Evolutionary conservation across 176 grass and related monocot species (phyloP), one percentile per base, ranked within the genome.

Genomic region (Urochloa ruziziensis): DNA sequence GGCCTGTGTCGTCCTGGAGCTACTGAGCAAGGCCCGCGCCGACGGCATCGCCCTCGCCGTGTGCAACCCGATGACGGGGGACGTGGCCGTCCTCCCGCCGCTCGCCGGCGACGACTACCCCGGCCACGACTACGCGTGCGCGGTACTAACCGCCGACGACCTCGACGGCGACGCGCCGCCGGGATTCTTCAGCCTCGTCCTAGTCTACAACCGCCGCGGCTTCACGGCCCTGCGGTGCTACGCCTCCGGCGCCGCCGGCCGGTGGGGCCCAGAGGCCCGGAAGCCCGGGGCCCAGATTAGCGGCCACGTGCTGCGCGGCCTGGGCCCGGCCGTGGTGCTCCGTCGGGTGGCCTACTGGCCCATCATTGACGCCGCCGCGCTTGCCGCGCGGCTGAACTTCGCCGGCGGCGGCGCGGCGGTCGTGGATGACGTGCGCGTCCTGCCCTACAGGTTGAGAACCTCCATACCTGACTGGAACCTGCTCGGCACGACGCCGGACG

Each of bases 91-190:
- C 1, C 24, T 78, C 75, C 75, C 56, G 36, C 53, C 14, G 0
- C 36, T 77, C 13, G n/a, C 33, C 4, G 53, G 51, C 47, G 10
- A n/a, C 4, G 8, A 16, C 35, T 57, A 4, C 2, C 52, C 29
- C 19, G 6, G 0, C 0, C 23, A 34, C 61, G 29, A 62, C 75
- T 85, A 79, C n/a, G 65, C 51, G 2, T 85, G 83, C 74, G 29
- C 75, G 15, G 29, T 85, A 21, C 40, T 85, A 64, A 79, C 65
- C 29, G 53, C 40, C 29, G 63, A 59, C 51, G 74, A 85, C 74
- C 7, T 59, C 35, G 29, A 16, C 15, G 32, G 5, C 4, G 27
- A 13, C 14, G 3, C 13, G 1, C 14, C 37, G 0, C 77, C 61
- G 18, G 40, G 29, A 17, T 56, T 59, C 13, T 68, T 68, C 35